Conservation (phyloP, 495 filamentous ascomycete species). For the Hyaloscypha variabilis region DNA sequence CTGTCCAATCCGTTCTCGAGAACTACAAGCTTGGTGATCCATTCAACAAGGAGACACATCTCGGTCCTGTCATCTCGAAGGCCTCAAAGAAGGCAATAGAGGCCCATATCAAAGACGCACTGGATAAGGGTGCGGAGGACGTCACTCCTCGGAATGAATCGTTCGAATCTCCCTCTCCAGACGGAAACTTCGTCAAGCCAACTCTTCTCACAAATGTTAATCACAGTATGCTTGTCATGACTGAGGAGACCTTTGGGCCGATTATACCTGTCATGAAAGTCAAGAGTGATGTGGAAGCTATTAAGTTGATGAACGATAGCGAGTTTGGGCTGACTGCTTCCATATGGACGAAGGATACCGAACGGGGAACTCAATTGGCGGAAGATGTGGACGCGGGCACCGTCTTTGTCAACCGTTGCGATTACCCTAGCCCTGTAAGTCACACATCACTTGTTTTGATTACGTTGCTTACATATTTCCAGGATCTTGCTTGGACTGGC, state of each 20-base stretch:
- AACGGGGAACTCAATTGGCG: slow-evolving; percentile 72
- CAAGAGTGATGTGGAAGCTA: slow-evolving; percentile 76
- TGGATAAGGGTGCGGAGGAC: slow-evolving; percentile 81
- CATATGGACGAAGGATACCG: slow-evolving; percentile 93
- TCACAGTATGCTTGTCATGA: slow-evolving; percentile 90
- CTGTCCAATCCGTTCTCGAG: slow-evolving; percentile 77
- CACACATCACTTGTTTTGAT: slow-evolving; percentile 13
- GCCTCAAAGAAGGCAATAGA: slow-evolving; percentile 74
- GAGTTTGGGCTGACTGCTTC: slow-evolving; percentile 95
- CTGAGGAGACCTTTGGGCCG: slow-evolving; percentile 94
- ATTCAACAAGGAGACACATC: slow-evolving; percentile 71
- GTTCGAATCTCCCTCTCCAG: slow-evolving; percentile 66
- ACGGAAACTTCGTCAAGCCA: slow-evolving; percentile 85
- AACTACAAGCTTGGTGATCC: slow-evolving; percentile 91
- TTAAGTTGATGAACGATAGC: slow-evolving; percentile 91
- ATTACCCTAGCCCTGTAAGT: slow-evolving; percentile 90
- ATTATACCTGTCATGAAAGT: slow-evolving; percentile 96
- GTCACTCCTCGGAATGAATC: slow-evolving; percentile 79
- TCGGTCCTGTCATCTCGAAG: slow-evolving; percentile 88
- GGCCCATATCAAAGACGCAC: slow-evolving; percentile 80
- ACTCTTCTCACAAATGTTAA: slow-evolving; percentile 80
- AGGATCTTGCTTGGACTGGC: slow-evolving; percentile 97
- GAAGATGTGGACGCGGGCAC: slow-evolving; percentile 91
- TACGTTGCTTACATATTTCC: slow-evolving; percentile 10
- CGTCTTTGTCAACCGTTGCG: slow-evolving; percentile 93